Percentiles rank a stretch among this genome's conserved stretches.
These are phyloP conservation scores for Delonix regia DNA, from an alignment of 306 rosid species.

Conservation along the genomic window DNA sequence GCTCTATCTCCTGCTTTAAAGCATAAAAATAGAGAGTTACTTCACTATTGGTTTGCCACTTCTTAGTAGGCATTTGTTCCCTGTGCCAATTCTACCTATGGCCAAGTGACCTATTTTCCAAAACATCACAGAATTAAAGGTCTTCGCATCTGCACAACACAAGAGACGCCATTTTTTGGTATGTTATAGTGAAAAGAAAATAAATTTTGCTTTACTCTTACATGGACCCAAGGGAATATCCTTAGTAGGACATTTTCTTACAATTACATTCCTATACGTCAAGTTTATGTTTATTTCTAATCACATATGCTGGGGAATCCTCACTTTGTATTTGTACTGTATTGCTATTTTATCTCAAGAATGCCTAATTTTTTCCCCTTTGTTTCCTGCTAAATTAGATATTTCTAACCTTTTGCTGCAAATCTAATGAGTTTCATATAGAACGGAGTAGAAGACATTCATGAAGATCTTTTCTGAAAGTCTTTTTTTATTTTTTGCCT, in stretches of 20 bases:
- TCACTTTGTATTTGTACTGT: neutral
- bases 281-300: neutral
- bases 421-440: neutral
- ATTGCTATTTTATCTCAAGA: neutral
- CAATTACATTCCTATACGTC: neutral
- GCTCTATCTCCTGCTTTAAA: neutral
- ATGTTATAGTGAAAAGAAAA: neutral
- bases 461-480: too few species aligned
- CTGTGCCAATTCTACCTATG: constrained; percentile 14
- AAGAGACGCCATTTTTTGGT: neutral
- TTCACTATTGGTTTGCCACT: neutral
- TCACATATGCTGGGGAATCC: neutral
- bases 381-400: neutral
- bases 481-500: too few species aligned
- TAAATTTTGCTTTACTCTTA: neutral
- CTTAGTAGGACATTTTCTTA: neutral
- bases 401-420: neutral
- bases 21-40: neutral
- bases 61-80: constrained; percentile 16
- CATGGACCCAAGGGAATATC: neutral
- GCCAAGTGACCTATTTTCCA: neutral
- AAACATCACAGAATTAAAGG: neutral
- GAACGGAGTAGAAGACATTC: neutral
- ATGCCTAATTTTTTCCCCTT: neutral
- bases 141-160: neutral